Percentiles rank a stretch among this genome's conserved stretches.
These are phyloP conservation scores for Gossypium trilobum DNA, from an alignment of 441 rosid genomes.

Conservation along the genomic window DNA sequence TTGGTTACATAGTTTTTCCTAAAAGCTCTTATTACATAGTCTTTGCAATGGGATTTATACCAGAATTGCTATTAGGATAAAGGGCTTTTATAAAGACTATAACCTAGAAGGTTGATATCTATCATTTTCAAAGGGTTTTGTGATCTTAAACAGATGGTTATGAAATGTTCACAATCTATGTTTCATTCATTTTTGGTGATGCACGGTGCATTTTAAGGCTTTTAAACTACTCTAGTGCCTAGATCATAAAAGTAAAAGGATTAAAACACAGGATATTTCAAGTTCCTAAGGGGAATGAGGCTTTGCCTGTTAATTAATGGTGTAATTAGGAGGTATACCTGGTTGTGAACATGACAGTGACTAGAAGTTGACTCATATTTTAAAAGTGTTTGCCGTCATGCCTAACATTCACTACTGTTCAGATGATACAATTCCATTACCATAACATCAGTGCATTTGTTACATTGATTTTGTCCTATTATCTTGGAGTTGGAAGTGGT, in stretches of 20 bases:
- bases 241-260: neutral
- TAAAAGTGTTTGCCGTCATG: neutral
- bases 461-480: neutral
- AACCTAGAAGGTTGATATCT: neutral
- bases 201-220: neutral
- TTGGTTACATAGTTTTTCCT: neutral
- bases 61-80: neutral
- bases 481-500: neutral
- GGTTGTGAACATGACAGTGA: neutral
- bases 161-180: too few species aligned
- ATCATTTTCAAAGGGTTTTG: neutral
- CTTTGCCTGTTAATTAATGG: neutral
- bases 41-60: neutral
- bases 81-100: neutral
- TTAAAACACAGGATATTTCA: neutral
- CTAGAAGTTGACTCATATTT: neutral
- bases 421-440: neutral
- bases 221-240: neutral
- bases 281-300: neutral
- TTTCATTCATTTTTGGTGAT: neutral
- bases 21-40: neutral
- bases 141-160: neutral
- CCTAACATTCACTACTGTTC: neutral
- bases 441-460: neutral
- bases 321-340: neutral